Evolutionary conservation across 495 filamentous ascomycete species (phyloP), one percentile per base, ranked within the genome.

Genomic region (Tuber umbilicatum): DNA sequence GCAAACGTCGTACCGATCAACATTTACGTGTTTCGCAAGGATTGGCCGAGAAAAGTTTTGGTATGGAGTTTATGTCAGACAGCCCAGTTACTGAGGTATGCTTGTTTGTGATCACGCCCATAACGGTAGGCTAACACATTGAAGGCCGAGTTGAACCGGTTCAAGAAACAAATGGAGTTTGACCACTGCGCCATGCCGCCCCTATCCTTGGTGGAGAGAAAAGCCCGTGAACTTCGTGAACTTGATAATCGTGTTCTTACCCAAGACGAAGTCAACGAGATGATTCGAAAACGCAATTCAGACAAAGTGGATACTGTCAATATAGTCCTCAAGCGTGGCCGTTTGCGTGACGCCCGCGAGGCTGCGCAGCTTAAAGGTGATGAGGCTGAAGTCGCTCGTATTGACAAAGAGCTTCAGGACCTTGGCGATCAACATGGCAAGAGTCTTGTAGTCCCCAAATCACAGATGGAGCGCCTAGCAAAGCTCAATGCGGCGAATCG

Each of bases 61-160:
- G 93, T 6, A 94, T 97, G 83, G 89, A 93, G 80, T 89, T 88
- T 43, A 94, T 92, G 84, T 96, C 93, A 5, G 90, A 95, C 80
- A 87, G 88, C 55, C 81, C 84, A 2, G 89, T 97, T 83, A 91
- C 90, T 14, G 92, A 94, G 84, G 91, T 92, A 85, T 75, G 86
- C 83, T 64, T 31, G 55, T 31, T 64, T 64, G n/a, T 14, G n/a
- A 64, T 64, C 55, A 31, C n/a, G 5, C 38, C 64, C 43, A 9
- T 35, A 69, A 31, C 43, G 43, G 73, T 60, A 78, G 81, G 79
- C 82, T 87, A 80, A 82, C 73, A 17, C 68, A 10, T 73, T 64
- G 7, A 73, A 94, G 92, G 83, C 87, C 47, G 95, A 98, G 81
- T 92, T 89, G 82, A 89, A 89, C 73, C 93, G 92, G n/a, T 96